Conservation (phyloP, 306 rosid species). For the Vigna hirtella region DNA sequence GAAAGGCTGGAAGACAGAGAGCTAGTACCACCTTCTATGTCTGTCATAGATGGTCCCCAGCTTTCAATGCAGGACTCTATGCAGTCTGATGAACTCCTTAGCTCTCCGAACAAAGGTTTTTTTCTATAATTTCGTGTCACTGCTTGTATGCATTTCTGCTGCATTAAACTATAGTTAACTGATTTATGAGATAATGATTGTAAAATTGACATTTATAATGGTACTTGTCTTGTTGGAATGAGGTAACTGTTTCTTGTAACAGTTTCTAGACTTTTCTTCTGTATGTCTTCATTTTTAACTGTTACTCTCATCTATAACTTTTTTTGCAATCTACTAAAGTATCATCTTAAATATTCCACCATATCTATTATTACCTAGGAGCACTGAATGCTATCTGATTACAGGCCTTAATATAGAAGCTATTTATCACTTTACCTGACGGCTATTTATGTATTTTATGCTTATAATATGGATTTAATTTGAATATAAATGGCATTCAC, state of each 20-base stretch:
- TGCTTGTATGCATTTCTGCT: not conserved
- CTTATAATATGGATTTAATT: not conserved
- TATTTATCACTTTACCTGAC: not conserved
- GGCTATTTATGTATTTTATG: not conserved
- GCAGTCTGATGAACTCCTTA: constrained; percentile 43
- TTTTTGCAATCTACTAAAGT: not conserved
- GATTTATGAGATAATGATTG: not conserved
- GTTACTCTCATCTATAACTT: not conserved
- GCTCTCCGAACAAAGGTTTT: constrained; percentile 59
- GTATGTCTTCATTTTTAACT: not conserved
- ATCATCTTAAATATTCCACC: not conserved
- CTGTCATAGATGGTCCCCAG: constrained; percentile 34
- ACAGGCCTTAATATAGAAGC: constrained; percentile 1
- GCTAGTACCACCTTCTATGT: constrained; percentile 33
- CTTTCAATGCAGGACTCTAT: constrained; percentile 45
- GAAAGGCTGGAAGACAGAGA: constrained; percentile 40
- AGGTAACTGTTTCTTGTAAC: not conserved
- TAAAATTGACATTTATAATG: not conserved
- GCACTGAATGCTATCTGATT: not conserved
- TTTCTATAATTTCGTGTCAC: constrained; percentile 32
- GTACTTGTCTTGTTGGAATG: constrained; percentile 6
- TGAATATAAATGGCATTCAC: not conserved
- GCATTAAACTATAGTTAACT: not conserved
- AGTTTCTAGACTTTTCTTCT: not conserved
- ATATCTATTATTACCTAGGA: not conserved